phyloP scores from a whole-genome alignment of 176 grass and related monocot genomes.

The Oryza brachyantha region DNA sequence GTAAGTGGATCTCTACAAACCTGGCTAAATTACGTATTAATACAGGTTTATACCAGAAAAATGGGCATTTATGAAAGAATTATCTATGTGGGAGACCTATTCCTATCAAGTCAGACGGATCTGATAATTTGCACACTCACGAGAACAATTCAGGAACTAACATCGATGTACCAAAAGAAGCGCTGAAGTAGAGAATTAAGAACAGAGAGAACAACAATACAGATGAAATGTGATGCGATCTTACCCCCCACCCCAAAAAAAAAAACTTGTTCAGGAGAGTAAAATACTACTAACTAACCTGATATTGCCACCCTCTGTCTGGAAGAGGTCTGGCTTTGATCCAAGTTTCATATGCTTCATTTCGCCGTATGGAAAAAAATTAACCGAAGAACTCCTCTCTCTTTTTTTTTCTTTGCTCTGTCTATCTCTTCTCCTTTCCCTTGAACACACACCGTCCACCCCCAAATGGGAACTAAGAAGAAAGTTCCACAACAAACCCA shows the following conservation, averaged over 20 bases:
- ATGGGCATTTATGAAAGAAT: neutral
- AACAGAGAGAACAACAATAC: neutral
- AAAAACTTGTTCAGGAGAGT: constrained; percentile 4
- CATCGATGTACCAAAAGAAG: neutral
- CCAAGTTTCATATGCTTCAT: constrained; percentile 99
- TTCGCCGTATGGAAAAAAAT: constrained; percentile 9
- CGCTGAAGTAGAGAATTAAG: constrained; percentile 17
- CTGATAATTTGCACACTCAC: constrained; percentile 16
- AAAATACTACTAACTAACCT: constrained; percentile 56
- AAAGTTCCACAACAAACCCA: constrained; percentile 54
- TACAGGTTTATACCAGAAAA: neutral
- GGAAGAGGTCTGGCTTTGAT: constrained; percentile 89
- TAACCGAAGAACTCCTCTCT: constrained; percentile 8
- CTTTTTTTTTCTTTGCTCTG: neutral
- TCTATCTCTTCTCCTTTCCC: constrained; percentile 19
- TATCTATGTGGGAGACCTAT: neutral
- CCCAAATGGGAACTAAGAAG: constrained; percentile 27
- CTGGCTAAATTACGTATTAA: constrained; percentile 2
- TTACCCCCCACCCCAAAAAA: too few relatives aligned
- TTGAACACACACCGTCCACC: constrained; percentile 17
- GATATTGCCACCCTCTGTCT: constrained; percentile 66
- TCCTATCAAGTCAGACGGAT: constrained; percentile 34
- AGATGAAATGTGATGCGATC: constrained; percentile 8
- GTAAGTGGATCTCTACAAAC: neutral
- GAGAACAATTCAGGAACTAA: neutral